Conservation (phyloP, 371 early-diverging fungal genomes). For the Blakeslea trispora region DNA sequence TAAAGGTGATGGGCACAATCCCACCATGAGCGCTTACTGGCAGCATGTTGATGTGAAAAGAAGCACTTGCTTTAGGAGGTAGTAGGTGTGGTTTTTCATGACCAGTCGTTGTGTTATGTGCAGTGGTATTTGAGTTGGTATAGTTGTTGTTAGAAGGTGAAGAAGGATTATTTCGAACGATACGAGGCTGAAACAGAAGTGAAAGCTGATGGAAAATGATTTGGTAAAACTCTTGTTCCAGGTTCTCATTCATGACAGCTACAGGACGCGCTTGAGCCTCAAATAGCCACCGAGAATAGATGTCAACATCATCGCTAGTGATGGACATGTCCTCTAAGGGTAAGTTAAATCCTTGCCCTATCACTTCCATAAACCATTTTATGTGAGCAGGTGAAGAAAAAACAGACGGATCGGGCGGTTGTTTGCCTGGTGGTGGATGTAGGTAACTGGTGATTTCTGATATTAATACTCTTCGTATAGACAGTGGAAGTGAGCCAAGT, state of each 20-base stretch:
- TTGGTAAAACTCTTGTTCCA: constrained; percentile 54
- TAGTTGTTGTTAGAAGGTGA: not conserved
- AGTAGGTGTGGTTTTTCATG: not conserved
- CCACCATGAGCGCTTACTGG: constrained; percentile 29
- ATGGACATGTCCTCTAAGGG: constrained; percentile 76
- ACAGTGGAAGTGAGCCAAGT: constrained; percentile 65
- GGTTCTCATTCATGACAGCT: constrained; percentile 52
- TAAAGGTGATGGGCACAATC: constrained; percentile 21
- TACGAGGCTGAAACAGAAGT: constrained; percentile 68
- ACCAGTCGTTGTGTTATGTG: constrained; percentile 14
- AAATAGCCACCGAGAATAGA: constrained; percentile 79
- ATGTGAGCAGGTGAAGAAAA: constrained; percentile 74
- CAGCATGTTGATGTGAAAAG: constrained; percentile 28
- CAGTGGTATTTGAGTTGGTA: not conserved
- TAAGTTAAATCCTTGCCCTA: constrained; percentile 80
- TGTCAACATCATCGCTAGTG: constrained; percentile 65
- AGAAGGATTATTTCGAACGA: constrained; percentile 19
- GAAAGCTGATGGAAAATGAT: constrained; percentile 75
- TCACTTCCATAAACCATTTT: constrained; percentile 81
- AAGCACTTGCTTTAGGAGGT: not conserved
- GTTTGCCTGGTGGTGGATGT: constrained; percentile 42
- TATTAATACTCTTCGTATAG: constrained; percentile 61
- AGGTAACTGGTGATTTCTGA: constrained; percentile 64
- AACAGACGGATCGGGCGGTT: constrained; percentile 51
- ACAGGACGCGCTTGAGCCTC: constrained; percentile 63